These are phyloP conservation scores for Pythium aquatile DNA, from an alignment of 352 stramenopile genomes.

Conservation along the genomic window DNA sequence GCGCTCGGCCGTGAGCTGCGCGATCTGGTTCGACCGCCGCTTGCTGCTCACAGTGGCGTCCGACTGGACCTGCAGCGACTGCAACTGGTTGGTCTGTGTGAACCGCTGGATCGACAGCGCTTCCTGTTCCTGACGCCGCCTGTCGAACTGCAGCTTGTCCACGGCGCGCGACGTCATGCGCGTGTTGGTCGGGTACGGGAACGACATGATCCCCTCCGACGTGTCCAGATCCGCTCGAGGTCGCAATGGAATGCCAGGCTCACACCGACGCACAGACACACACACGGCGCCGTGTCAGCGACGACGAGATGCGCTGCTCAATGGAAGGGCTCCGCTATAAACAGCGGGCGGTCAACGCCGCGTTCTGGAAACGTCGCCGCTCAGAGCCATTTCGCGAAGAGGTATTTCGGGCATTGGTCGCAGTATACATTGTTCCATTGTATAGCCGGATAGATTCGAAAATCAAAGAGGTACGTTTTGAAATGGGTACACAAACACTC, in stretches of 20 bases:
- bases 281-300: background rate
- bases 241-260: background rate
- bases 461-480: background rate
- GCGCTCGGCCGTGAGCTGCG: constrained; percentile 64
- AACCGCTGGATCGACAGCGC: constrained; percentile 55
- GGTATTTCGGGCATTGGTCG: background rate
- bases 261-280: background rate
- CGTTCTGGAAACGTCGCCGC: constrained; percentile 6
- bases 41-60: constrained; percentile 49
- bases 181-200: constrained; percentile 50
- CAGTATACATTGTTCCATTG: background rate
- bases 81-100: constrained; percentile 52
- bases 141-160: constrained; percentile 60
- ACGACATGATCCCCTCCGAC: constrained; percentile 37
- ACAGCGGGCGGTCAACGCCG: background rate
- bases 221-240: background rate
- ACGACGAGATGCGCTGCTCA: background rate
- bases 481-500: constrained; percentile 9
- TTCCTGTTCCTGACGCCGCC: constrained; percentile 59
- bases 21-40: constrained; percentile 53
- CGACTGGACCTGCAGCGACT: constrained; percentile 60
- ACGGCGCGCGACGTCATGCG: constrained; percentile 64
- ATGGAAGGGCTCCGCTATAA: background rate
- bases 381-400: constrained; percentile 7
- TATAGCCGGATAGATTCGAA: constrained; percentile 4